Evolutionary conservation across 2,329 filamentous ascomycete species (phyloP), one percentile per base, ranked within the genome.

Genomic region (Talaromyces sp.): DNA sequence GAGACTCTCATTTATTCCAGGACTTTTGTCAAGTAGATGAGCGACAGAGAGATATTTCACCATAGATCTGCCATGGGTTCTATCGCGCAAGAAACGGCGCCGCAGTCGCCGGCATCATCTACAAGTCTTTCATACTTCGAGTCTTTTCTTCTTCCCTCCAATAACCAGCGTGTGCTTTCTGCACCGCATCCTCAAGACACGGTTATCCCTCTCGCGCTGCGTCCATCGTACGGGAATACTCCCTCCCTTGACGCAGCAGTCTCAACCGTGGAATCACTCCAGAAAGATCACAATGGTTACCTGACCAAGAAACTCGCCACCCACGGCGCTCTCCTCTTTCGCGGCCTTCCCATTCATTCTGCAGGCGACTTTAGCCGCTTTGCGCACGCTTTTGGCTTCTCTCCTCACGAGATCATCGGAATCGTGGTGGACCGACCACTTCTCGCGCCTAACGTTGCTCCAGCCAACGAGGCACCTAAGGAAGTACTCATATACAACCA

Each of bases 381-480:
- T 65, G 79, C 79, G 0, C 80, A 82, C 62, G 78, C 80, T 0
- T 83, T 83, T 65, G 79, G 79, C 0, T 80, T 75, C 64, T 71
- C 66, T 1, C 79, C 80, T 1, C 81, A 83, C 59, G 81, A 82
- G 65, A 81, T 81, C 61, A 83, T 83, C 56, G 81, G 81, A 0
- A 82, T 82, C 50, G 79, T 82, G 0, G 79, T 82, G 5, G 71
- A 81, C 54, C 69, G 81, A 46, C 80, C 80, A 0, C 44, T 76
- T 2, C 72, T 80, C 3, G 78, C 79, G 2, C 75, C 76, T 5
- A 80, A 80, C 61, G 77, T 80, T 1, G 77, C 77, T 1, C 80
- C 80, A 0, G 81, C 81, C 3, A 83, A 82, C 61, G 79, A 82
- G 67, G 74, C 79, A 2, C 79, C 80, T 1, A 80, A 80, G 65